phyloP scores from a whole-genome alignment of 202 grass and related monocot genomes.

The Dendrocalamus latiflorus region DNA sequence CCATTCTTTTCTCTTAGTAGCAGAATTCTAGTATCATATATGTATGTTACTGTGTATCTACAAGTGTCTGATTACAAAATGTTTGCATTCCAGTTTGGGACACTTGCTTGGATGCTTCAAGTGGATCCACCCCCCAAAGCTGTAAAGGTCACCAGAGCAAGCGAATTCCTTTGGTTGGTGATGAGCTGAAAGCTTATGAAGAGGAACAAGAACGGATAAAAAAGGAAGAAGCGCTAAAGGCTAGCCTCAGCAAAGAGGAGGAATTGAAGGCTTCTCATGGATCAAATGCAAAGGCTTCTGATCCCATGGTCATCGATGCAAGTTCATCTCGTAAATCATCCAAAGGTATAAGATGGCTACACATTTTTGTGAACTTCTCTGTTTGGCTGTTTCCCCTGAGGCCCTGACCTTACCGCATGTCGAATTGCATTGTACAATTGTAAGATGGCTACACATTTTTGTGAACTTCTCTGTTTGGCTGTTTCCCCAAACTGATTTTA shows the following conservation, averaged over 20 bases:
- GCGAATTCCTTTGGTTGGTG: slow-evolving; percentile 79
- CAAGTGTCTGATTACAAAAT: slow-evolving; percentile 21
- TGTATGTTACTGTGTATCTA: not conserved
- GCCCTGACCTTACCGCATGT: too few species aligned
- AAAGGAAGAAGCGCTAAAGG: slow-evolving; percentile 72
- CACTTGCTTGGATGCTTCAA: slow-evolving; percentile 97
- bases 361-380: too few species aligned
- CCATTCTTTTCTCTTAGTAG: not conserved
- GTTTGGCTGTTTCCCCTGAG: too few species aligned
- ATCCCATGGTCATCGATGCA: slow-evolving; percentile 67
- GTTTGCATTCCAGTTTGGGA: slow-evolving; percentile 66
- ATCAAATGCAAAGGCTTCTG: slow-evolving; percentile 55
- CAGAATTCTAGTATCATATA: slow-evolving; percentile 7
- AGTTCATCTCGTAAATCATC: slow-evolving; percentile 51
- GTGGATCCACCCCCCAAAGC: slow-evolving; percentile 96
- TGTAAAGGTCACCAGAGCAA: slow-evolving; percentile 90
- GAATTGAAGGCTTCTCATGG: slow-evolving; percentile 67
- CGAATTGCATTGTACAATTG: too few species aligned
- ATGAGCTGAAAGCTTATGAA: slow-evolving; percentile 89
- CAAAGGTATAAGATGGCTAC: slow-evolving; percentile 66
- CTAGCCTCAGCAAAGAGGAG: slow-evolving; percentile 66
- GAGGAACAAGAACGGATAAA: slow-evolving; percentile 84
- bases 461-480: too few species aligned
- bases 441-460: too few species aligned
- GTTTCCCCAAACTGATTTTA: not conserved